These are phyloP conservation scores for Gnomoniopsis sp. DNA, from an alignment of 2,329 filamentous ascomycete genomes.

Conservation along the genomic window DNA sequence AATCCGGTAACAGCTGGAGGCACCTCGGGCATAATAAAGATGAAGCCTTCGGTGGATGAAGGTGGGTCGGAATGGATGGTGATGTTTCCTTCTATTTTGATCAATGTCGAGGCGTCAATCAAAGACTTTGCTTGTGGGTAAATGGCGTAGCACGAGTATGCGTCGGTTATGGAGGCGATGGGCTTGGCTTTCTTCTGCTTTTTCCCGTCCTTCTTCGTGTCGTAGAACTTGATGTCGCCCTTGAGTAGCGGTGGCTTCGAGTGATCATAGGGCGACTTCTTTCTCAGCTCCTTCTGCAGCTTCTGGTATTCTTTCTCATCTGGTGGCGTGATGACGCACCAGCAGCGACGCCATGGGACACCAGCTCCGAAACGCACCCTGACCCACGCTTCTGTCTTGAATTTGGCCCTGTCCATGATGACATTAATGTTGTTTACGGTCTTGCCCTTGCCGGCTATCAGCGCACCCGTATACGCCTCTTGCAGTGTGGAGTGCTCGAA, in stretches of 20 bases:
- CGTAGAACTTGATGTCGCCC: constrained; percentile 93
- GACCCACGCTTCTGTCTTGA: constrained; percentile 87
- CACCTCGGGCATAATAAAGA: constrained; percentile 96
- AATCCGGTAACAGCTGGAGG: constrained; percentile 91
- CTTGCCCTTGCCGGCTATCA: constrained; percentile 94
- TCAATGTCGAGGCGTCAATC: constrained; percentile 88
- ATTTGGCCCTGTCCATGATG: constrained; percentile 78
- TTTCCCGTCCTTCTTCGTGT: constrained; percentile 68
- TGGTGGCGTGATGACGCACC: constrained; percentile 90
- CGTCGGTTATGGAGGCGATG: constrained; percentile 87
- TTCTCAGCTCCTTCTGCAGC: constrained; percentile 77
- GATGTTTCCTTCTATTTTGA: constrained; percentile 91
- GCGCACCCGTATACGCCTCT: constrained; percentile 92
- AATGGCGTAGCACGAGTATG: constrained; percentile 89
- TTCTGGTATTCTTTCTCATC: constrained; percentile 90
- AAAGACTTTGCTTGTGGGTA: constrained; percentile 93
- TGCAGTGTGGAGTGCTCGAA: constrained; percentile 91
- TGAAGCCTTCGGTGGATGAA: constrained; percentile 82
- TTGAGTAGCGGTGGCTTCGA: constrained; percentile 65
- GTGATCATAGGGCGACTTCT: constrained; percentile 78
- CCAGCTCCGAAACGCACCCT: constrained; percentile 93
- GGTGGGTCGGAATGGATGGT: constrained; percentile 79
- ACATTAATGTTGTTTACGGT: constrained; percentile 81
- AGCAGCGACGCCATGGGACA: constrained; percentile 93
- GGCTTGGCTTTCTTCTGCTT: constrained; percentile 83